Conservation (phyloP, 352 stramenopile species). For the Plasmopara muralis region DNA sequence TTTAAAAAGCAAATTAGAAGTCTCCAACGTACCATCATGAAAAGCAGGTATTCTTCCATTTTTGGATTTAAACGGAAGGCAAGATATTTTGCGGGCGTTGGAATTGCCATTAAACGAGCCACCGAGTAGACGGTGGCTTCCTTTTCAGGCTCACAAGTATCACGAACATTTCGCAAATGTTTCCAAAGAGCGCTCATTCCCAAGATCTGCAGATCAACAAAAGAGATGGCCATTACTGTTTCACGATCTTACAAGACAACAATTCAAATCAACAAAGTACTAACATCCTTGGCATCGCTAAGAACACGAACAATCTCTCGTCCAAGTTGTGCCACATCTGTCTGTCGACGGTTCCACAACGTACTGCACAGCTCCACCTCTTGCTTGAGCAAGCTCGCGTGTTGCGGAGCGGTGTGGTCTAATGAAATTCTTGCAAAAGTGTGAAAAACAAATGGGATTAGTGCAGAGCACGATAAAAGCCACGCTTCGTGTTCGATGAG, state of each 20-base stretch:
- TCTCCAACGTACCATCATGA: slow-evolving; percentile 66
- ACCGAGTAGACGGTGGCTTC: slow-evolving; percentile 55
- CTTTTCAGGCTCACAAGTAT: slow-evolving; percentile 36
- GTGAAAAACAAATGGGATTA: slow-evolving; percentile 81
- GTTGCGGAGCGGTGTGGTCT: slow-evolving; percentile 45
- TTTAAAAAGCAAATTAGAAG: too few species aligned
- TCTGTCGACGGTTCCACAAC: slow-evolving; percentile 62
- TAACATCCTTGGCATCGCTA: slow-evolving; percentile 75
- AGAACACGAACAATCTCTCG: slow-evolving; percentile 74
- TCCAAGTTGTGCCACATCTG: slow-evolving; percentile 60
- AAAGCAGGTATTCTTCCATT: slow-evolving; percentile 81
- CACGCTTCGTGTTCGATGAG: slow-evolving; percentile 73
- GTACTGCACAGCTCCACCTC: slow-evolving; percentile 73
- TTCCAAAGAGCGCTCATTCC: slow-evolving; percentile 83
- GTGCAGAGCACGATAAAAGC: slow-evolving; percentile 58
- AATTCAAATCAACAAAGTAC: slow-evolving; percentile 2
- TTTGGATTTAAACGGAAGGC: slow-evolving; percentile 76
- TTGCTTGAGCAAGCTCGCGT: slow-evolving; percentile 64
- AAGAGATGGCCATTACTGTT: slow-evolving; percentile 3
- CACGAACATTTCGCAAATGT: slow-evolving; percentile 58
- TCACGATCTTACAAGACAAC: neutral
- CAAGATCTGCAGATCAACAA: slow-evolving; percentile 35
- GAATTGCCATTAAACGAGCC: slow-evolving; percentile 60
- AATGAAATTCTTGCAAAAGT: slow-evolving; percentile 67
- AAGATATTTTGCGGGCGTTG: slow-evolving; percentile 69